Conservation (phyloP, 805 yeast genomes). For the Ascoidea asiatica region DNA sequence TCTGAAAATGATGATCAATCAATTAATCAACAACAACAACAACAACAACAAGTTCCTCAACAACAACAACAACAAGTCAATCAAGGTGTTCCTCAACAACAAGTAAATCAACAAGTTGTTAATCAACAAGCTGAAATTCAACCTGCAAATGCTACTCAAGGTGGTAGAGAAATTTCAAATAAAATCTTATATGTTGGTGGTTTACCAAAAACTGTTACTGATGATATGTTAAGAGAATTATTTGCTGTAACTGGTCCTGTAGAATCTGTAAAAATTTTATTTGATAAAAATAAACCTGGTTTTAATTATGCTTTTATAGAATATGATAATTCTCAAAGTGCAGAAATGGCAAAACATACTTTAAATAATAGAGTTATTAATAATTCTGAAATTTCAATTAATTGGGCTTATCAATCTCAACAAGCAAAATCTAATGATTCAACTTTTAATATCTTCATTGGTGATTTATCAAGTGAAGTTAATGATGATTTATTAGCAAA, state of each 20-base stretch:
- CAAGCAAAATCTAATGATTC: conserved; percentile 43
- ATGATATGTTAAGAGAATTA: conserved; percentile 44
- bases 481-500: conserved; percentile 57
- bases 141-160: conserved; percentile 64
- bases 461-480: conserved; percentile 73
- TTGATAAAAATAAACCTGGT: conserved; percentile 63
- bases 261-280: conserved; percentile 52
- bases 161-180: conserved; percentile 70
- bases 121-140: conserved; percentile 17
- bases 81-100: conserved; percentile 1
- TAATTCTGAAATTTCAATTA: conserved; percentile 44
- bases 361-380: conserved; percentile 47
- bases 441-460: conserved; percentile 69
- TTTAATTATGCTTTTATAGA: conserved; percentile 80
- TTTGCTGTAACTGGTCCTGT: conserved; percentile 52
- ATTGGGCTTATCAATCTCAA: conserved; percentile 79
- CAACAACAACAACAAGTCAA: conserved; percentile 3
- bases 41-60: conserved; percentile 5
- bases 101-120: not conserved
- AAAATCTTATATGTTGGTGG: conserved; percentile 70
- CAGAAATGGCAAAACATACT: conserved; percentile 46
- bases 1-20: conserved; percentile 3
- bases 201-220: conserved; percentile 50
- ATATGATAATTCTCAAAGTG: conserved; percentile 42
- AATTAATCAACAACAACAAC: conserved; percentile 5